Evolutionary conservation across 768 basidiomycete genomes (phyloP), one percentile per base, ranked within the genome.

Genomic region (Gloeophyllum trabeum): DNA sequence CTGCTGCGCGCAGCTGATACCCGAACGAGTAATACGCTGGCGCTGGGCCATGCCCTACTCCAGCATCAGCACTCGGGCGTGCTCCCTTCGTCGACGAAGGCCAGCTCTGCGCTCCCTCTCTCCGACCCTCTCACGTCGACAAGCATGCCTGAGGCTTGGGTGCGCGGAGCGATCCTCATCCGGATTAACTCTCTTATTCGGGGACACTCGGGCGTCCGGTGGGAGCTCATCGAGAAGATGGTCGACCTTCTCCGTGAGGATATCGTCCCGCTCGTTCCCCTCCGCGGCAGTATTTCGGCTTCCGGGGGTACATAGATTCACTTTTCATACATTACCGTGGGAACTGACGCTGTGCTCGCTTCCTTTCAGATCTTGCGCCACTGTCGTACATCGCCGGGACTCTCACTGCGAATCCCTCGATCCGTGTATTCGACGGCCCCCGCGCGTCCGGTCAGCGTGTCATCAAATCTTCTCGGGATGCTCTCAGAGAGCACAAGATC

Each of bases 121-220:
- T 69, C 70, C 4, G 84, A 88, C 52, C 84, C 82, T 1, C 57
- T 81, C 10, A 61, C 71, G 7, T 73, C 77, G 7, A 72, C 73
- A 23, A 76, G 71, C 45, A 90, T 92, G 85, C 88, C 89, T 3
- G 80, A 85, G 45, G 65, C 84, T 2, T 90, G 90, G 84, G 87
- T 90, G 24, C 79, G 89, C 41, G 89, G 82, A 10, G 86, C 89
- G 1, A 88, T 92, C 52, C 61, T 89, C 6, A 70, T 93, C 51
- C 84, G 89, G 49, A 81, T 87, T 70, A 93, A 92, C 60, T 89
- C 86, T 3, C 75, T 93, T 34, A 78, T 89, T 42, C 80, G 89
- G 4, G 89, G 88, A 0, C 90, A 92, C 61, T 89, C 86, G 18
- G 90, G 84, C 24, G 77, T 93, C 10, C 74, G 88, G 26, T 79